Evolutionary conservation across 495 filamentous ascomycete species (phyloP).

Genomic region (Cetradonia linearis): DNA sequence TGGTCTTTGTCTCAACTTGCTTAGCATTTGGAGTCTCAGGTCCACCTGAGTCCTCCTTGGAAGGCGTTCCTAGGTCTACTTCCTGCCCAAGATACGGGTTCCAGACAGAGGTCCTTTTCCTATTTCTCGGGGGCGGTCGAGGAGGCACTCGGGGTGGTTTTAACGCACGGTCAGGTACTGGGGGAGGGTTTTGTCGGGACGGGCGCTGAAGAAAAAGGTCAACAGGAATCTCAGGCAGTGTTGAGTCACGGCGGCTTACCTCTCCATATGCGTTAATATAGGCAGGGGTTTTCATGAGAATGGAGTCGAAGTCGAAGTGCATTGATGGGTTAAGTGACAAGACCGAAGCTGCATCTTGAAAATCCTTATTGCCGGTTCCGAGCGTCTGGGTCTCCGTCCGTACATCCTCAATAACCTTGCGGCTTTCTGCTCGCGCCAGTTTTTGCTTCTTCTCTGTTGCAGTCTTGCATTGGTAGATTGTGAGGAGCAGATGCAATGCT

Average conservation of each 20-base stretch:
- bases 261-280: conserved; percentile 18
- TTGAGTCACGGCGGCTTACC: neutral
- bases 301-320: conserved; percentile 17
- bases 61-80: neutral
- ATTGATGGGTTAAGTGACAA: conserved; percentile 20
- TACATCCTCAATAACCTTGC: conserved; percentile 18
- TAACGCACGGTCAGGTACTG: neutral
- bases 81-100: conserved; percentile 8
- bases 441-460: conserved; percentile 17
- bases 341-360: conserved; percentile 20
- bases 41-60: neutral
- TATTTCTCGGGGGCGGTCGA: neutral
- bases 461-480: conserved; percentile 21
- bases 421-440: conserved; percentile 12
- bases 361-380: conserved; percentile 6
- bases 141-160: neutral
- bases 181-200: neutral
- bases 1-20: neutral
- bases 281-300: conserved; percentile 18
- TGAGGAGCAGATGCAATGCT: conserved; percentile 22
- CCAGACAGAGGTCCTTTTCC: conserved; percentile 4
- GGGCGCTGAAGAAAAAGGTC: neutral
- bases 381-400: conserved; percentile 16
- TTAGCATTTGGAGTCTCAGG: neutral
- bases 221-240: neutral